Conservation (phyloP, 192 early-diverging fungal genomes). For the Gamsiella multidivaricata region DNA sequence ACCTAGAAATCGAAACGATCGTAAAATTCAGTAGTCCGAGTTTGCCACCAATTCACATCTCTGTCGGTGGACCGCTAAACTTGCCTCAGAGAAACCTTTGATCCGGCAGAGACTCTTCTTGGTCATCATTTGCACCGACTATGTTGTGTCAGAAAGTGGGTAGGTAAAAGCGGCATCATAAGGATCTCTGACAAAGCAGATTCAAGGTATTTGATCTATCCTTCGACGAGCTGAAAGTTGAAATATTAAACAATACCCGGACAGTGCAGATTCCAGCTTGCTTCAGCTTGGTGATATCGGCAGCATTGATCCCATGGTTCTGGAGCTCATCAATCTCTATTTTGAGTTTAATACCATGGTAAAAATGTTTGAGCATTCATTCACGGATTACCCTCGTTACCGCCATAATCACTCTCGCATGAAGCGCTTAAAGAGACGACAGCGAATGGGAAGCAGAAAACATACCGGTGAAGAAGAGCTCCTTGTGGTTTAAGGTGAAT, state of each 20-base stretch:
- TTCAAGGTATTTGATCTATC: too few relatives aligned
- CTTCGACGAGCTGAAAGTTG: neutral
- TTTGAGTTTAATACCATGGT: too few relatives aligned
- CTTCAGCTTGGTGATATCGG: constrained; percentile 87
- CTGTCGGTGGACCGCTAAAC: too few relatives aligned
- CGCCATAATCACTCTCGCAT: too few relatives aligned
- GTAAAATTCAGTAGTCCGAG: neutral
- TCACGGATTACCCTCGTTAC: too few relatives aligned
- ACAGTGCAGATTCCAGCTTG: constrained; percentile 80
- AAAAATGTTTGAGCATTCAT: too few relatives aligned
- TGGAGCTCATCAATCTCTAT: constrained; percentile 66
- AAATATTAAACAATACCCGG: constrained; percentile 57
- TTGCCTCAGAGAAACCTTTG: constrained; percentile 82
- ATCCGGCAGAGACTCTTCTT: constrained; percentile 71
- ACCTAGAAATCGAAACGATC: constrained; percentile 19
- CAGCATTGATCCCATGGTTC: constrained; percentile 77
- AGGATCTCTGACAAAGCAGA: too few relatives aligned
- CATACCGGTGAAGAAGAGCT: constrained; percentile 41
- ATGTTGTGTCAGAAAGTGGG: neutral
- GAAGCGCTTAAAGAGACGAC: too few relatives aligned
- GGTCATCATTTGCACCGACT: constrained; percentile 84
- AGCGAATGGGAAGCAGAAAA: too few relatives aligned
- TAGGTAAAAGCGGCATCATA: too few relatives aligned
- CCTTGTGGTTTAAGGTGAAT: too few relatives aligned
- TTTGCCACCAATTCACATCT: too few relatives aligned